Base-by-base conservation (phyloP, 805 yeast species). In the Saccharomycopsis fibuligera region DNA sequence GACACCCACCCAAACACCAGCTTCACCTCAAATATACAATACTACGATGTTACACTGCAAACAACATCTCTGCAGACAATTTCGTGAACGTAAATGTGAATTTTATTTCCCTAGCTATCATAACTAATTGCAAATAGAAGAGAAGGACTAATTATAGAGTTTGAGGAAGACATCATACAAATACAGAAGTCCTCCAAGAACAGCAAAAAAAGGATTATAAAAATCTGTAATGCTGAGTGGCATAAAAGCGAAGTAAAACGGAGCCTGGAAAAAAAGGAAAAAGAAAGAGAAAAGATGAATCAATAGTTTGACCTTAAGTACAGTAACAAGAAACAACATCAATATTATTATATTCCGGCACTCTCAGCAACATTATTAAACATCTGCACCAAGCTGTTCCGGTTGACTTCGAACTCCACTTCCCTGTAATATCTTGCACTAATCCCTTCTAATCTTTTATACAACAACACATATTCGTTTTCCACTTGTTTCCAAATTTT, bases 401-500 rank as follows among this genome's bases (percentile, higher is more conserved):
- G 73, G 17, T 76, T 68, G 50, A 82, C 73, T 43, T 68, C 69
- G 31, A 69, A 63, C 33, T 71, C 76, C n/a, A 73, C 65, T 33
- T 79, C 83, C 45, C 69, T 68, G 48, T 70, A 72, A 51, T 73
- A 72, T 50, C 71, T 76, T 43, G 73, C 78, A 30, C 83, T 71
- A 17, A 85, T 69, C 1, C 69, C 67, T 54, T 72, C 73, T 49
- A 89, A 65, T 41, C 78, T 72, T 53, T 73, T 64, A 56, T 82
- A 78, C 23, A 78, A 68, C 5, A 73, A 69, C 19, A 76, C 74
- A 56, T 80, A 81, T 54, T 79, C 78, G 19, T 78, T 79, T 56
- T 83, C 87, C 50, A 86, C 65, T 17, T 84, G 79, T 14, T 73
- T 68, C 93, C 96, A 83, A 48, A 87, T 71, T 58, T 74, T 76